phyloP scores from a whole-genome alignment of 2,329 filamentous ascomycete species.

The Alternaria triticimaculans region DNA sequence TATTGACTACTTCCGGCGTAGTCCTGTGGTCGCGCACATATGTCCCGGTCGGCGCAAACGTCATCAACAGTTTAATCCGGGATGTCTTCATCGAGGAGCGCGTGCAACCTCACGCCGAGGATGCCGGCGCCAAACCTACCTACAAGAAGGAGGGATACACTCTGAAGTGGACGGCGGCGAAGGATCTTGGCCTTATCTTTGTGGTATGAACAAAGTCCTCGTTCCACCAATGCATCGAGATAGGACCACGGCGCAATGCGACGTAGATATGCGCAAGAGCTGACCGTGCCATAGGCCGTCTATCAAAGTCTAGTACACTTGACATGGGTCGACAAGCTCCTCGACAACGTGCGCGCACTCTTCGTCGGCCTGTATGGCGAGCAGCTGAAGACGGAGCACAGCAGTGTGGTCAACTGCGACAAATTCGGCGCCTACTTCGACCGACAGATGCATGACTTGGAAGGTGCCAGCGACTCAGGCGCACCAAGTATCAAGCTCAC shows the following conservation, averaged over 20 bases:
- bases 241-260: background rate
- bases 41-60: slow-evolving; percentile 75
- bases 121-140: slow-evolving; percentile 69
- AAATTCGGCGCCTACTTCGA: slow-evolving; percentile 92
- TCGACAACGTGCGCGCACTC: slow-evolving; percentile 92
- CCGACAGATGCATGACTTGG: slow-evolving; percentile 85
- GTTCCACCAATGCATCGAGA: background rate
- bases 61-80: slow-evolving; percentile 93
- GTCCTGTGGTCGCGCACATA: slow-evolving; percentile 95
- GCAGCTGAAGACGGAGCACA: slow-evolving; percentile 81
- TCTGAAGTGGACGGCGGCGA: slow-evolving; percentile 89
- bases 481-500: slow-evolving; percentile 50
- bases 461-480: slow-evolving; percentile 58
- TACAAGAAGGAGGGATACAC: slow-evolving; percentile 95
- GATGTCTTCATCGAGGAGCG: slow-evolving; percentile 99
- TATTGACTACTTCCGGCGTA: slow-evolving; percentile 92
- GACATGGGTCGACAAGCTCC: slow-evolving; percentile 94
- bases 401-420: slow-evolving; percentile 76
- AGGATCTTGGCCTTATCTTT: slow-evolving; percentile 94
- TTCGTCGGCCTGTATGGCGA: slow-evolving; percentile 91
- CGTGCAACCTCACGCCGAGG: slow-evolving; percentile 66
- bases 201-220: slow-evolving; percentile 66
- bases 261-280: background rate
- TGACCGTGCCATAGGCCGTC: slow-evolving; percentile 70
- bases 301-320: slow-evolving; percentile 95